Percentiles rank a stretch among this genome's conserved stretches.
These are phyloP conservation scores for Pyrenula massariospora DNA, from an alignment of 495 filamentous ascomycete genomes.

Conservation along the genomic window DNA sequence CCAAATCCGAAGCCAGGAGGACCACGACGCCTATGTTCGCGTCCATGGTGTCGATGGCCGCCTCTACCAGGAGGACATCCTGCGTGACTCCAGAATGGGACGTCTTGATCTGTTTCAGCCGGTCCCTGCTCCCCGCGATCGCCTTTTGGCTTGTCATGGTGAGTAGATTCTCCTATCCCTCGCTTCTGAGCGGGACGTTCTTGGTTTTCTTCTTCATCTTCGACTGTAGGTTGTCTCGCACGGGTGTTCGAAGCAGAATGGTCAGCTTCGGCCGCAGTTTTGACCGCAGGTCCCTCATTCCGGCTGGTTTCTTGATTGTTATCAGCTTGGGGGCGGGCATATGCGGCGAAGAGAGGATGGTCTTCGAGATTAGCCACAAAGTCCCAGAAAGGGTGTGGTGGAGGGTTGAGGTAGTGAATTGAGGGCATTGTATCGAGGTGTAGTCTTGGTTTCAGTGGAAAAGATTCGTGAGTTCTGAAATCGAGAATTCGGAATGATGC, in stretches of 20 bases:
- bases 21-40: background rate
- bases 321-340: conserved; percentile 5
- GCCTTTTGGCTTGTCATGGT: background rate
- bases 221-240: background rate
- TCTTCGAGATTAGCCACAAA: conserved; percentile 20
- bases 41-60: background rate
- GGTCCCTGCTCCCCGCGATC: background rate
- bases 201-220: background rate
- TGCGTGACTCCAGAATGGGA: background rate
- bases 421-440: conserved; percentile 17
- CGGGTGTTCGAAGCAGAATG: conserved; percentile 3
- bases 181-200: background rate
- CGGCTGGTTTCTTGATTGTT: background rate
- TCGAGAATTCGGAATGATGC: too few species aligned
- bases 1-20: background rate
- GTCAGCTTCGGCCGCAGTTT: conserved; percentile 4
- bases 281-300: conserved; percentile 1
- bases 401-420: conserved; percentile 24
- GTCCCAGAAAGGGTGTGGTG: conserved; percentile 24
- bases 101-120: background rate
- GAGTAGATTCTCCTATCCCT: background rate
- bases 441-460: conserved; percentile 16
- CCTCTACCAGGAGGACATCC: background rate
- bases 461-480: too few species aligned
- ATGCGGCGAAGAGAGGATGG: conserved; percentile 26